A percentile compares a stretch with the other conserved stretches of the same genome.
These are phyloP conservation scores for Periconia sp. DNA, from an alignment of 2,329 filamentous ascomycete genomes.

Conservation along the genomic window DNA sequence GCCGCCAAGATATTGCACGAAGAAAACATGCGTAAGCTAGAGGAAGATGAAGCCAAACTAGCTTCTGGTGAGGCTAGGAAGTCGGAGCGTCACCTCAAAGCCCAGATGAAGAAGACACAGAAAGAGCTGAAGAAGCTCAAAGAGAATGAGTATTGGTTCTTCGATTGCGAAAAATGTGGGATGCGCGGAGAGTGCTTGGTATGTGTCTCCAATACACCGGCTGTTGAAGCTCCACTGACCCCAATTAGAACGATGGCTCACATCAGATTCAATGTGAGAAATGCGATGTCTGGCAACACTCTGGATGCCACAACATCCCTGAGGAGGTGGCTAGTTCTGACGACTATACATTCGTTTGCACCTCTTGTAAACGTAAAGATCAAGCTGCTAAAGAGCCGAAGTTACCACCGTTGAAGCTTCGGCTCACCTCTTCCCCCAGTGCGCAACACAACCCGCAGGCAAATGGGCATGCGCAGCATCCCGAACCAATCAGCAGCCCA, in stretches of 20 bases:
- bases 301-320: conserved; percentile 83
- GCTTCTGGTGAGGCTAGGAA: conserved; percentile 58
- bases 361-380: conserved; percentile 73
- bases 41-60: conserved; percentile 72
- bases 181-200: conserved; percentile 81
- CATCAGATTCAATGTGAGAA: conserved; percentile 93
- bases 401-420: conserved; percentile 66
- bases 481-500: conserved; percentile 31
- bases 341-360: conserved; percentile 88
- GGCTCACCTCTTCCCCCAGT: conserved; percentile 58
- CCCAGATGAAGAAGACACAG: conserved; percentile 80
- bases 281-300: conserved; percentile 97
- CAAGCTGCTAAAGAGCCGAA: conserved; percentile 68
- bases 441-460: conserved; percentile 17
- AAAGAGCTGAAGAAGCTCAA: conserved; percentile 75
- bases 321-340: conserved; percentile 86
- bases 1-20: conserved; percentile 82
- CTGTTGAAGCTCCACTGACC: conserved; percentile 18
- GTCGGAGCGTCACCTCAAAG: conserved; percentile 81
- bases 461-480: conserved; percentile 21
- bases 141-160: conserved; percentile 83
- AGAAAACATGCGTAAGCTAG: conserved; percentile 79
- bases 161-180: conserved; percentile 89
- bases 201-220: conserved; percentile 23
- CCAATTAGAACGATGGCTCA: conserved; percentile 77